Evolutionary conservation across 768 basidiomycete species (phyloP).

Genomic region (Mycena rosella): DNA sequence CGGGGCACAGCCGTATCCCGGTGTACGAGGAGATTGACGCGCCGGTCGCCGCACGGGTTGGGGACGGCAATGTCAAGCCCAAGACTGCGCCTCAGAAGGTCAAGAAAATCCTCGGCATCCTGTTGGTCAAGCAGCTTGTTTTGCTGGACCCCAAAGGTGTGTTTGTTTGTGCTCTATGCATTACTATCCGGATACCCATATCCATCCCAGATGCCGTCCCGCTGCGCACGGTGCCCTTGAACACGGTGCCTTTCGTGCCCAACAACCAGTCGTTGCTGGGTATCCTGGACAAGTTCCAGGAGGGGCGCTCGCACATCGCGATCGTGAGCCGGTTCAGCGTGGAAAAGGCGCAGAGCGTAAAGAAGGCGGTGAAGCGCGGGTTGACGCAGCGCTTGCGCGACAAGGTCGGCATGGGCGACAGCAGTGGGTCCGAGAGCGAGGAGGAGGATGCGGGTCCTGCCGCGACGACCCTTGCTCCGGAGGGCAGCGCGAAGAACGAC

Average conservation of each 20-base stretch:
- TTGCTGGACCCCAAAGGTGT: conserved; percentile 87
- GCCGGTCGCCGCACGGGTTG: conserved; percentile 22
- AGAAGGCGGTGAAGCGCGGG: conserved; percentile 85
- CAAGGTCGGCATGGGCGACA: conserved; percentile 80
- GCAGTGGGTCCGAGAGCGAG: conserved; percentile 42
- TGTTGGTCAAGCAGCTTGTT: conserved; percentile 92
- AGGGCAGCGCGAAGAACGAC: conserved; percentile 21
- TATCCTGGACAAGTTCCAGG: conserved; percentile 92
- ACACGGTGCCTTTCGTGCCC: conserved; percentile 89
- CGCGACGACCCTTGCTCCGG: background rate
- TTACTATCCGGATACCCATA: background rate
- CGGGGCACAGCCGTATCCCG: conserved; percentile 87
- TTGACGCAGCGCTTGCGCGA: conserved; percentile 83
- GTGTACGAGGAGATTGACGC: conserved; percentile 85
- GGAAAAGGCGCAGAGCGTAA: conserved; percentile 81
- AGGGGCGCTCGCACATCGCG: conserved; percentile 94
- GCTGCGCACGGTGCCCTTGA: conserved; percentile 84
- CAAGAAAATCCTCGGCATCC: conserved; percentile 88
- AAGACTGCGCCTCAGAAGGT: conserved; percentile 55
- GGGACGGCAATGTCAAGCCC: conserved; percentile 7
- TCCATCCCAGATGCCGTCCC: conserved; percentile 76
- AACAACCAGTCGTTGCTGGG: conserved; percentile 87
- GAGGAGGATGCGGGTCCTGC: conserved; percentile 9
- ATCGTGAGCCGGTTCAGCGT: conserved; percentile 85
- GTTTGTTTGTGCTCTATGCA: background rate